Evolutionary conservation across 495 filamentous ascomycete species (phyloP), one percentile per base, ranked within the genome.

Genomic region (Aspergillus nidulans): DNA sequence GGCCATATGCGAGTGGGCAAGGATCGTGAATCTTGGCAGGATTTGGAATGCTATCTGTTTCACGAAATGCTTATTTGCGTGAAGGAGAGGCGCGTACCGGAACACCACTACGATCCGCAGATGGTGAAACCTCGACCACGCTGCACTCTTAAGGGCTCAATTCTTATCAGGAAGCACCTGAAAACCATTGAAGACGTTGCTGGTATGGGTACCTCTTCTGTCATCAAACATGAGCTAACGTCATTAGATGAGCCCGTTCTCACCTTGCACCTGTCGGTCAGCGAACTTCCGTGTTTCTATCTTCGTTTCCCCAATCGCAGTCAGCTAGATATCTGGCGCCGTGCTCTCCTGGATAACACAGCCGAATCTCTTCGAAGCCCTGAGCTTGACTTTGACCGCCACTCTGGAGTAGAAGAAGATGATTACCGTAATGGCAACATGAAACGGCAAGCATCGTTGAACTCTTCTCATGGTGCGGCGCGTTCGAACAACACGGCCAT

Each of bases 51-150:
- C 68, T 99, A 89, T 71, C 81, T 99, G 19, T 99, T 97, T 65
- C 88, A 87, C 3, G 94, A 97, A 71, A 99, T 99, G 94, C 91
- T 99, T 49, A 99, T 99, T 59, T 99, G 94, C 67, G 91, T 97
- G 55, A 99, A 97, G 71, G 94, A 97, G 65, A 97, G 96, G 80
- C 95, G 91, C 69, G 69, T 77, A 23, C 58, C 75, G 4, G 77
- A 80, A 6, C 68, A 67, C 34, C 81, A 82, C 23, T 74, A 73
- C 21, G 75, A 79, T 26, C 82, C 84, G 15, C 77, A 77, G 4
- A 67, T 70, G n/a, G 65, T 76, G 23, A 78, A 75, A 62, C 78
- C 74, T 94, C 88, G 67, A 69, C 79, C 6, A 85, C 84, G 90
- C 50, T 96, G 85, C 72, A 96, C 91, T 6, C 75, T 99, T 30